Evolutionary conservation across 2,329 filamentous ascomycete genomes (phyloP), one percentile per base, ranked within the genome.

Genomic region (Orbilia blumenaviensis): DNA sequence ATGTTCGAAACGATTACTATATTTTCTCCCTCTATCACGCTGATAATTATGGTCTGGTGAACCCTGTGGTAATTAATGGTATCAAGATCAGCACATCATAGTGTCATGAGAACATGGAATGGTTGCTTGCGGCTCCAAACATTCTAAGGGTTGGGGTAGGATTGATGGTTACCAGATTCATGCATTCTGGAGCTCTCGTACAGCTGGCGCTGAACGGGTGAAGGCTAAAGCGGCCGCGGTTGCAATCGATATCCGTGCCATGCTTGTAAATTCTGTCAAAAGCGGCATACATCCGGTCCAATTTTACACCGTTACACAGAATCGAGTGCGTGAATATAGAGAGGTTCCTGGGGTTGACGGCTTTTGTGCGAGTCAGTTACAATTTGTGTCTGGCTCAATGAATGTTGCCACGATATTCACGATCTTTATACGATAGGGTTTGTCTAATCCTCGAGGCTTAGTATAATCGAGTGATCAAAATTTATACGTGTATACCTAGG

Each of bases 201-300:
- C n/a, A 16, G 36, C 36, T 41, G n/a, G n/a, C 32, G 12, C 14
- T 12, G 36, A 41, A 54, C 23, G n/a, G n/a, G 27, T 27, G 27
- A 54, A 54, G 48, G 48, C 27, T 32, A 54, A 54, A 54, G 48
- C 48, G 48, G 14, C 18, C 34, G 27, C 29, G n/a, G n/a, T n/a
- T n/a, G n/a, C n/a, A n/a, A n/a, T n/a, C n/a, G 48, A 54, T 54
- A 54, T 54, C 48, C 48, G 48, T 54, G n/a, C 27, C 4, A 54
- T 54, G 48, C 48, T n/a, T 32, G 48, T 27, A 54, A 12, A 27
- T 34, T 18, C 6, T 16, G 23, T 54, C 48, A 34, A n/a, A 54
- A n/a, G n/a, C n/a, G n/a, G 25, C 48, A 34, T n/a, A 48, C 21
- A 34, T 54, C 48, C 25, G 27, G 27, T 29, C 32, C 18, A 50